phyloP scores from a whole-genome alignment of 768 basidiomycete genomes.

The Leccinum ochraceum region DNA sequence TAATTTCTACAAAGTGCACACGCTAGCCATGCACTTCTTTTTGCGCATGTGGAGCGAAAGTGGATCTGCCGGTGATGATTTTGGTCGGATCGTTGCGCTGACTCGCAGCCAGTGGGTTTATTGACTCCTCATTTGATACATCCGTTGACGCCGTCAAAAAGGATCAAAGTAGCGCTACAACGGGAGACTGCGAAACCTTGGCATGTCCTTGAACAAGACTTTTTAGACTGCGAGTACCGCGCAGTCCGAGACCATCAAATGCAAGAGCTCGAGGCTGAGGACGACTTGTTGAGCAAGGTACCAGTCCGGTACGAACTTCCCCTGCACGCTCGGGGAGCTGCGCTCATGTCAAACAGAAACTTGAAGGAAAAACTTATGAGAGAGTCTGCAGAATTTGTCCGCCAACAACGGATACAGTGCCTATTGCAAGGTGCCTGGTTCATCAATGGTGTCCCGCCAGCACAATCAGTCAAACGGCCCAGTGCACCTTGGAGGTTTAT shows the following conservation, averaged over 20 bases:
- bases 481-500: conserved; percentile 83
- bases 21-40: conserved; percentile 82
- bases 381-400: conserved; percentile 88
- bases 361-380: conserved; percentile 83
- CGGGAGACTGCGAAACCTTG: conserved; percentile 74
- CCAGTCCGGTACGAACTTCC: conserved; percentile 68
- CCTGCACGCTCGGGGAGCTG: background rate
- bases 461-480: conserved; percentile 52
- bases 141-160: conserved; percentile 31
- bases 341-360: conserved; percentile 51
- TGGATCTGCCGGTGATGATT: conserved; percentile 74
- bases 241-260: conserved; percentile 86
- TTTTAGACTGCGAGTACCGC: conserved; percentile 80
- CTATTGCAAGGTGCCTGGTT: conserved; percentile 92
- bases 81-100: conserved; percentile 73
- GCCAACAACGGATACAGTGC: conserved; percentile 86
- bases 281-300: conserved; percentile 82
- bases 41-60: conserved; percentile 93
- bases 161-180: conserved; percentile 74
- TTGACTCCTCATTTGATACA: background rate
- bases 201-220: conserved; percentile 83
- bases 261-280: conserved; percentile 86
- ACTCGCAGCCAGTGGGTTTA: conserved; percentile 79
- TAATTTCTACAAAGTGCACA: conserved; percentile 79
- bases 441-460: conserved; percentile 67